Evolutionary conservation across 441 rosid genomes (phyloP).

Genomic region (Gossypium trilobum): DNA sequence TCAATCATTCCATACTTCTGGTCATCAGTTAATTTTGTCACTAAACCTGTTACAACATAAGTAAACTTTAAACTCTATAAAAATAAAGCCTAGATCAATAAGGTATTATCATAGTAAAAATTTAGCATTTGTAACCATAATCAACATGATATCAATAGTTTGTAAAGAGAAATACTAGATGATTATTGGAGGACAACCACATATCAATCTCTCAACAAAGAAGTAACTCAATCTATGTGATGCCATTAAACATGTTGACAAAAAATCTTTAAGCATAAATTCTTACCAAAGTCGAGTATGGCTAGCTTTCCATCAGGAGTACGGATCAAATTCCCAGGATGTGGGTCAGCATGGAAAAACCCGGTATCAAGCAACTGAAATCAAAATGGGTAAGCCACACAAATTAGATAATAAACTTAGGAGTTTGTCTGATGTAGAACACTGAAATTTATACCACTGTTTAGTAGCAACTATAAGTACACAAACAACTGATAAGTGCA

Average conservation of each 20-base stretch:
- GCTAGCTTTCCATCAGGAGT: slow-evolving; percentile 96
- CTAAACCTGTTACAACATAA: slow-evolving; percentile 55
- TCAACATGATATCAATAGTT: neutral
- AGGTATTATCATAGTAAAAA: neutral
- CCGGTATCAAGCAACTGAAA: slow-evolving; percentile 92
- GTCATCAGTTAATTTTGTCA: slow-evolving; percentile 86
- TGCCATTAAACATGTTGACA: neutral
- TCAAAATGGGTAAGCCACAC: slow-evolving; percentile 7
- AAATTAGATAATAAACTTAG: neutral
- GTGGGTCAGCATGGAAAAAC: slow-evolving; percentile 97
- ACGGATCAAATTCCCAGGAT: slow-evolving; percentile 96
- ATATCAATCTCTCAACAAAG: neutral
- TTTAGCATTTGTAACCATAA: neutral
- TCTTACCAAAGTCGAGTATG: slow-evolving; percentile 89
- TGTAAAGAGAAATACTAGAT: neutral
- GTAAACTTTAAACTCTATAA: slow-evolving; percentile 16
- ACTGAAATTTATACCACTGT: neutral
- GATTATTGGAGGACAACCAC: neutral
- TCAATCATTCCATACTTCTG: slow-evolving; percentile 98
- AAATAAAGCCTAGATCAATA: neutral
- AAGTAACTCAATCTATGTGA: neutral
- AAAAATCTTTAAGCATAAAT: slow-evolving; percentile 10
- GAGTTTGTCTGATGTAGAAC: neutral
- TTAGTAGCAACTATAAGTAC: neutral
- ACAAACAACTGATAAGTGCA: neutral